Conservation (phyloP, 2,329 filamentous ascomycete genomes). For the Calcarisporium arbuscula region DNA sequence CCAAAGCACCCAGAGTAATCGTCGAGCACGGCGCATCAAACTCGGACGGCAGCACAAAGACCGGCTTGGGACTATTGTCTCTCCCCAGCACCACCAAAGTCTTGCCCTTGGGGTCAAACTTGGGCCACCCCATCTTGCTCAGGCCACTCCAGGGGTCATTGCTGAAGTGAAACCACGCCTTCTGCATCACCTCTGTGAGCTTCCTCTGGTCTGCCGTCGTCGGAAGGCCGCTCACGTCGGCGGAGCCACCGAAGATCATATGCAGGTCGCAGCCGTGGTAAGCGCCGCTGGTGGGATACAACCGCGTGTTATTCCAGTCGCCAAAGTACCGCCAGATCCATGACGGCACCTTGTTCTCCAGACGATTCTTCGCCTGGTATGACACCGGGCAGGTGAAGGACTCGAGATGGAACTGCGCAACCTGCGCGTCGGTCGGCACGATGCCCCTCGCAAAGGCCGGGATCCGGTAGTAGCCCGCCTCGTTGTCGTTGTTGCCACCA, state of each 20-base stretch:
- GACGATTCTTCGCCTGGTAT: slow-evolving; percentile 29
- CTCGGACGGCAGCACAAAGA: slow-evolving; percentile 17
- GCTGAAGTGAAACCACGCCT: slow-evolving; percentile 34
- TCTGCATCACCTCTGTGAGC: slow-evolving; percentile 30
- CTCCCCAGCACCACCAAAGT: slow-evolving; percentile 13
- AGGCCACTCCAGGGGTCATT: slow-evolving; percentile 29
- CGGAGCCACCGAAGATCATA: slow-evolving; percentile 38
- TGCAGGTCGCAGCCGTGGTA: slow-evolving; percentile 44
- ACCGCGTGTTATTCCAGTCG: slow-evolving; percentile 41
- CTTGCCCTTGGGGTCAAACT: slow-evolving; percentile 11
- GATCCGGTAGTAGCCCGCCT: slow-evolving; percentile 41
- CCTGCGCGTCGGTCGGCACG: slow-evolving; percentile 30
- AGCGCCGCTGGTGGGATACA: slow-evolving; percentile 38
- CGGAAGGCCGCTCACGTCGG: slow-evolving; percentile 30
- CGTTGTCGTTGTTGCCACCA: slow-evolving; percentile 36
- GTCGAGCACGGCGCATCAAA: slow-evolving; percentile 19
- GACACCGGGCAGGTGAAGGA: slow-evolving; percentile 40
- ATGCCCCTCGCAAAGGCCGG: slow-evolving; percentile 32
- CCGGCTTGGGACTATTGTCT: slow-evolving; percentile 9
- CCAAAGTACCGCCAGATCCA: slow-evolving; percentile 43
- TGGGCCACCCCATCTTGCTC: slow-evolving; percentile 16
- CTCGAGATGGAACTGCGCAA: slow-evolving; percentile 32
- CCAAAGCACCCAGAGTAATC: slow-evolving; percentile 16
- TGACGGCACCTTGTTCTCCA: slow-evolving; percentile 24
- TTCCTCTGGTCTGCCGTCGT: slow-evolving; percentile 21